These are phyloP conservation scores for Diaporthe vexans DNA, from an alignment of 2,329 filamentous ascomycete species.

Conservation along the genomic window DNA sequence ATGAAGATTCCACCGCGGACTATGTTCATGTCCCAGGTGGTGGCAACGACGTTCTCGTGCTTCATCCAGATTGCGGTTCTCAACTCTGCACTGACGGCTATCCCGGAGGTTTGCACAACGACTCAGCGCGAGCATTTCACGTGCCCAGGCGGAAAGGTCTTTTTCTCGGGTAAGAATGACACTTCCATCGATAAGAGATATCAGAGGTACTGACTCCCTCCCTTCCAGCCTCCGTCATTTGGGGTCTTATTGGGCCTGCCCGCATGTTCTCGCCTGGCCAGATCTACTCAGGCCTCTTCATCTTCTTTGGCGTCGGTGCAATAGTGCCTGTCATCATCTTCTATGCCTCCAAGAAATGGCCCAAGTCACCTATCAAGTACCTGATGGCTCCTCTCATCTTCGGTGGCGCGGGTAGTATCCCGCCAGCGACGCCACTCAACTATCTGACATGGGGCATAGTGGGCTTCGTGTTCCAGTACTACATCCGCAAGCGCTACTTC, in stretches of 20 bases:
- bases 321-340: slow-evolving; percentile 66
- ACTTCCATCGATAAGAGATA: not conserved
- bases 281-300: slow-evolving; percentile 72
- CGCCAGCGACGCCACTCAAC: slow-evolving; percentile 79
- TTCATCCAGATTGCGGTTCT: slow-evolving; percentile 76
- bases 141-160: slow-evolving; percentile 74
- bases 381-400: slow-evolving; percentile 75
- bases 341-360: slow-evolving; percentile 63
- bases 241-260: slow-evolving; percentile 75
- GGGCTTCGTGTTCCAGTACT: slow-evolving; percentile 78
- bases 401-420: slow-evolving; percentile 70
- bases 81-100: slow-evolving; percentile 72
- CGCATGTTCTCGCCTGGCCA: slow-evolving; percentile 75
- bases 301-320: slow-evolving; percentile 72
- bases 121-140: slow-evolving; percentile 71
- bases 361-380: slow-evolving; percentile 63
- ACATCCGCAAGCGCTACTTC: slow-evolving; percentile 73
- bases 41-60: slow-evolving; percentile 76
- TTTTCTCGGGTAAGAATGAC: slow-evolving; percentile 67
- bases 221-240: slow-evolving; percentile 71
- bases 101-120: slow-evolving; percentile 73
- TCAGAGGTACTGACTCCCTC: not conserved
- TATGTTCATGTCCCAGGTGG: slow-evolving; percentile 76
- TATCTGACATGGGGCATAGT: slow-evolving; percentile 82
- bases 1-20: slow-evolving; percentile 78